Percentiles rank a stretch among this genome's conserved stretches.
Evolutionary conservation across 1,284 basidiomycete species (phyloP).

Genomic region (Ustilago trichophora): DNA sequence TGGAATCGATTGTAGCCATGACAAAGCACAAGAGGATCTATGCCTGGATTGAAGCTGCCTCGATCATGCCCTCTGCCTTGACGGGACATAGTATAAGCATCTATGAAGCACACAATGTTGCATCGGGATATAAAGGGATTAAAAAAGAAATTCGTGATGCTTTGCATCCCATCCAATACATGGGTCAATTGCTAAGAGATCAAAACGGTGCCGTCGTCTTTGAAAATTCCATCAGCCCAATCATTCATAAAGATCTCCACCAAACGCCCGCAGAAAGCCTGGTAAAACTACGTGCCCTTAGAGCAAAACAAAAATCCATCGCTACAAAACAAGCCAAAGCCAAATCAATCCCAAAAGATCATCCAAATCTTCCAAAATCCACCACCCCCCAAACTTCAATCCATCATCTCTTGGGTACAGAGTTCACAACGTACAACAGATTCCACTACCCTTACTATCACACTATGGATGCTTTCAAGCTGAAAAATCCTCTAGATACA

Average conservation of each 20-base stretch:
- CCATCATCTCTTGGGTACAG: neutral
- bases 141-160: neutral
- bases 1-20: neutral
- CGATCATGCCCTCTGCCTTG: conserved; percentile 1
- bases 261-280: neutral
- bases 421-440: neutral
- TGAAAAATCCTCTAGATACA: conserved; percentile 8
- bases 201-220: conserved; percentile 1
- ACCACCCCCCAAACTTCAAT: neutral
- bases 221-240: conserved; percentile 23
- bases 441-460: conserved; percentile 9
- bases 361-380: too few relatives aligned
- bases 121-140: neutral
- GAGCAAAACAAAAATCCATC: neutral
- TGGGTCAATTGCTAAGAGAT: conserved; percentile 9
- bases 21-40: neutral
- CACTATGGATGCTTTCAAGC: neutral
- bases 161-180: conserved; percentile 30
- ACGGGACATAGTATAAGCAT: conserved; percentile 1
- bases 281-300: neutral
- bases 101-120: neutral
- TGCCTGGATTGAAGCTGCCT: conserved; percentile 1
- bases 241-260: neutral
- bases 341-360: neutral
- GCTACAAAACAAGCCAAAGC: neutral